Base-by-base conservation (phyloP, 257 asterid species). In the Apocynum venetum region DNA sequence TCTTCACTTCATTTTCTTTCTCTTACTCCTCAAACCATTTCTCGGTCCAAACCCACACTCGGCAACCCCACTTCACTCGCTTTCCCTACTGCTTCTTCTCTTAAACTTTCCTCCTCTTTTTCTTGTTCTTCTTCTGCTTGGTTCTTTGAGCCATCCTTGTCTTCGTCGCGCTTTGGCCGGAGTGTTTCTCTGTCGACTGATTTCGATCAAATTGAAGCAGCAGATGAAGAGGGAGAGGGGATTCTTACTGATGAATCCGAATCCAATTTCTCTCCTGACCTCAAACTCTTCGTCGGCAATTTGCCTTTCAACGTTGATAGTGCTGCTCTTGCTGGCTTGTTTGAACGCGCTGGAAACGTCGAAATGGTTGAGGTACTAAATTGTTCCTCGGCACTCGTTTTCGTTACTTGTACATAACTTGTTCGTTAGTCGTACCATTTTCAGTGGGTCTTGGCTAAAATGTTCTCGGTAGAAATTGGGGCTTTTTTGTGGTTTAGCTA, bases 321-420 rank as follows among this genome's bases (percentile, higher is more conserved):
- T 52, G 86, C 93, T 20, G 83, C 81, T 56, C 96, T 96, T 35
- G 99, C 99, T 76, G 91, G 83, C 10, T 79, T 96, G 87, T 96
- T 96, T 75, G 90, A 87, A 51, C 91, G 83, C 52, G 94, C 92
- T 75, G 99, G 99, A 44, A 87, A 78, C 51, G 98, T 91, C 64
- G 96, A 91, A 83, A 88, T 90, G 97, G 99, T 89, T 82, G 98
- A 96, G 99, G 99, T 96, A 85, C 12, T 31, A 35, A 48, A 25
- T 51, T 51, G 10, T 11, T 3, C 43, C n/a, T 4, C 2, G 44
- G 8, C 12, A 4, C 44, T 65, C 12, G 10, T 14, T 65, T 65
- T 65, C 6, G 73, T 43, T 68, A 19, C 52, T 68, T 43, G 53
- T 9, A 43, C 52, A 43, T 20, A 68, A 68, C 17, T 13, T 13